A percentile compares a stretch with the other conserved stretches of the same genome.
phyloP scores from a whole-genome alignment of 108 stramenopile species.

The Nitzschia sp. region DNA sequence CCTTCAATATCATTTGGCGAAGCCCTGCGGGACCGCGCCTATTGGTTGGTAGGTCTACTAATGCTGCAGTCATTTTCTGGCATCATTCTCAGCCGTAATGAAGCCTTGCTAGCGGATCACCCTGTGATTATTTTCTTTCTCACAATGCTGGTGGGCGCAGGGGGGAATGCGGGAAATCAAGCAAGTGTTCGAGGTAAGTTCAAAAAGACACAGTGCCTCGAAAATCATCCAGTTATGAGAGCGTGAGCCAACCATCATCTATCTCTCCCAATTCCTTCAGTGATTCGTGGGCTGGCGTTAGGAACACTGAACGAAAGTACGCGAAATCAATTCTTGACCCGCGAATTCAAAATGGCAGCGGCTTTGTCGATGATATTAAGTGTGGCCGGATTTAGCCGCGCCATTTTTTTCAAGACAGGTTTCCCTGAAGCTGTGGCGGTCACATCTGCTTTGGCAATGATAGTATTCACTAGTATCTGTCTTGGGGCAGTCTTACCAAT shows the following conservation, averaged over 20 bases:
- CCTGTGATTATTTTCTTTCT: constrained; percentile 87
- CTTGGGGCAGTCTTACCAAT: constrained; percentile 82
- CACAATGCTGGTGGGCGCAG: constrained; percentile 71
- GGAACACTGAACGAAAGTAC: constrained; percentile 69
- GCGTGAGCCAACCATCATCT: background rate
- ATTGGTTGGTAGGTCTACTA: constrained; percentile 88
- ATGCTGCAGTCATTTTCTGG: constrained; percentile 80
- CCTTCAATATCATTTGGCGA: constrained; percentile 56
- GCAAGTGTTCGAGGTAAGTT: constrained; percentile 75
- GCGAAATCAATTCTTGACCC: constrained; percentile 50
- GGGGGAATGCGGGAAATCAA: constrained; percentile 92
- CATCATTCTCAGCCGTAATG: constrained; percentile 80
- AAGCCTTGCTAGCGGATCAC: constrained; percentile 76
- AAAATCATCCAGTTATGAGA: background rate
- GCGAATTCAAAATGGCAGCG: constrained; percentile 77
- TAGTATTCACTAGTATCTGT: constrained; percentile 79
- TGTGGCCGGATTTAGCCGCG: constrained; percentile 71
- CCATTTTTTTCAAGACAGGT: constrained; percentile 64
- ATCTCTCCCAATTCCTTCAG: constrained; percentile 18
- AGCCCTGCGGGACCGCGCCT: constrained; percentile 69
- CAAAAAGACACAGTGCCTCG: background rate
- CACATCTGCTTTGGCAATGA: constrained; percentile 66
- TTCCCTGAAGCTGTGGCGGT: constrained; percentile 77
- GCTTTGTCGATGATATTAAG: constrained; percentile 61
- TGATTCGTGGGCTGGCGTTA: constrained; percentile 82